These are phyloP conservation scores for Kernera saxatilis DNA, from an alignment of 345 rosid species.

Conservation along the genomic window DNA sequence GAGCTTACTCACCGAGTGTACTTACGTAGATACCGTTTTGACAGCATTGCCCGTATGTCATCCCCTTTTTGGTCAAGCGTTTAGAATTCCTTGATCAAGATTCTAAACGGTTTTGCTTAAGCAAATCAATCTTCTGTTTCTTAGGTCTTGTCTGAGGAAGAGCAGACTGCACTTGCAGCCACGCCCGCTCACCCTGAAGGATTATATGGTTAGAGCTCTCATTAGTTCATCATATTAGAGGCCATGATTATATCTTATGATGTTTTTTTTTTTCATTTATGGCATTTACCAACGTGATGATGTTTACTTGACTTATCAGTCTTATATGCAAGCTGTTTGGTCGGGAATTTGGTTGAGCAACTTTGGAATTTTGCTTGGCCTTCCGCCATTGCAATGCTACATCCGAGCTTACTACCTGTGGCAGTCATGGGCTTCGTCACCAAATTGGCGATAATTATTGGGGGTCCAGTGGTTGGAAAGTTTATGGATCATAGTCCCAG, in stretches of 20 bases:
- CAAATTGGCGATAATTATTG: conserved; percentile 67
- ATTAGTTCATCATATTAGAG: not conserved
- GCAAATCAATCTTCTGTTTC: not conserved
- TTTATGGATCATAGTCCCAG: conserved; percentile 89
- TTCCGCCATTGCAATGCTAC: conserved; percentile 84
- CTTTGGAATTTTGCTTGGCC: conserved; percentile 98
- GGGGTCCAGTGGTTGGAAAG: conserved; percentile 90
- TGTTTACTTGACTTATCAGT: conserved; percentile 11
- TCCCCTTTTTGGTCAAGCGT: not conserved
- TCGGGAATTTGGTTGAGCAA: conserved; percentile 86
- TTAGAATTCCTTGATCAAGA: not conserved
- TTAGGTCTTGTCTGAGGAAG: conserved; percentile 82
- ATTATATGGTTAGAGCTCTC: conserved; percentile 54
- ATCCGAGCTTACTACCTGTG: conserved; percentile 93
- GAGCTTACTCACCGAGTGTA: conserved; percentile 51
- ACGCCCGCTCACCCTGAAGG: conserved; percentile 92
- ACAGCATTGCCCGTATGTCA: conserved; percentile 65
- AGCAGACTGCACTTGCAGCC: conserved; percentile 86
- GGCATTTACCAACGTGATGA: not conserved
- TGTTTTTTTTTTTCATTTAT: not conserved
- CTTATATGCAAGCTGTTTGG: conserved; percentile 67
- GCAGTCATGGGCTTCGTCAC: conserved; percentile 82
- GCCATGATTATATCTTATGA: not conserved
- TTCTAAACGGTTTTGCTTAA: not conserved
- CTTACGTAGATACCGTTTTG: conserved; percentile 65